Conservation (phyloP, 75 land plant species). For the Picea glauca region DNA sequence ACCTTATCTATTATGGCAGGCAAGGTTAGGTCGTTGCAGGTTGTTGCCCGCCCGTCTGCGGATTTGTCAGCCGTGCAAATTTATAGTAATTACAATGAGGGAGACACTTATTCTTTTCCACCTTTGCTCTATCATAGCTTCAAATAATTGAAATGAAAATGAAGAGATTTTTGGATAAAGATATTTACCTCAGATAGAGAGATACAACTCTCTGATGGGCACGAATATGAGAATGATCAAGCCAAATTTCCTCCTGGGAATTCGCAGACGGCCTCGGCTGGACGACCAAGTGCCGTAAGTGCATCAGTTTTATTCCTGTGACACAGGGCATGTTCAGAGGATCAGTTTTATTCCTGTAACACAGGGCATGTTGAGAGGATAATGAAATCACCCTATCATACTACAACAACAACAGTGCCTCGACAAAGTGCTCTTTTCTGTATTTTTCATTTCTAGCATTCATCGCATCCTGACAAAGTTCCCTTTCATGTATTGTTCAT, state of each 20-base stretch:
- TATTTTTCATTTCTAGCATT: too few species aligned
- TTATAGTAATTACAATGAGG: too few species aligned
- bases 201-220: constrained; percentile 77
- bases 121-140: too few species aligned
- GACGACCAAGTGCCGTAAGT: constrained; percentile 56
- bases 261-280: constrained; percentile 76
- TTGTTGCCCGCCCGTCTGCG: too few species aligned
- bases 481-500: constrained; percentile 74
- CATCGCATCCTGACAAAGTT: too few species aligned
- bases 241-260: constrained; percentile 66
- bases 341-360: constrained; percentile 7
- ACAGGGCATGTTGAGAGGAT: constrained; percentile 13
- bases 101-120: too few species aligned
- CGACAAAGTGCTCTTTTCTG: constrained; percentile 27
- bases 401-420: constrained; percentile 59
- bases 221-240: constrained; percentile 59
- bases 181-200: constrained; percentile 48
- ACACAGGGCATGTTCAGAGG: constrained; percentile 64
- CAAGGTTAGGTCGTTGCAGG: too few species aligned
- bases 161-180: not conserved
- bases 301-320: constrained; percentile 86
- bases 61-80: too few species aligned
- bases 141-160: too few species aligned
- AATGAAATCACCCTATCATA: constrained; percentile 66
- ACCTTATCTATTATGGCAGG: too few species aligned